These are phyloP conservation scores for Paraconiothyrium brasiliense DNA, from an alignment of 2,329 filamentous ascomycete species.

Conservation along the genomic window DNA sequence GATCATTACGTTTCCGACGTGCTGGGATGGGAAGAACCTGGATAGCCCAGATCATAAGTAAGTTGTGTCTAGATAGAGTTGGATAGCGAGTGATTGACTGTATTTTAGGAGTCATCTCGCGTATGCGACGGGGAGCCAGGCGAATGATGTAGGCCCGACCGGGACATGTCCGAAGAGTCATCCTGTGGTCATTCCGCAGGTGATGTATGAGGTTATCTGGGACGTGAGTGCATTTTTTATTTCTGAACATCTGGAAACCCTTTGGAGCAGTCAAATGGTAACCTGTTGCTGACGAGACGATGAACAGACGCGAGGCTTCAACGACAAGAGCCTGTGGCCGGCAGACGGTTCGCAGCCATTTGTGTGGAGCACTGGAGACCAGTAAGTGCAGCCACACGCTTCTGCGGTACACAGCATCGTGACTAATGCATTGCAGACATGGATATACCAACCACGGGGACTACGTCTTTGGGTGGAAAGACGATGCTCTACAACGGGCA, in stretches of 20 bases:
- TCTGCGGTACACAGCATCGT: neutral
- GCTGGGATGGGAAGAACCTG: slow-evolving; percentile 70
- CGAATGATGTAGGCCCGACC: slow-evolving; percentile 38
- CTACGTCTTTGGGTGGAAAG: slow-evolving; percentile 45
- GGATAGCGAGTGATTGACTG: neutral
- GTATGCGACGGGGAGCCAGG: slow-evolving; percentile 50
- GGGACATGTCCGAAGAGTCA: slow-evolving; percentile 37
- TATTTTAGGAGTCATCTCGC: slow-evolving; percentile 64
- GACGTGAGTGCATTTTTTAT: too few relatives aligned
- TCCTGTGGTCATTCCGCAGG: slow-evolving; percentile 40
- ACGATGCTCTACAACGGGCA: slow-evolving; percentile 39
- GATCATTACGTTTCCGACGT: slow-evolving; percentile 76
- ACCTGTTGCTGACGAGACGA: slow-evolving; percentile 10
- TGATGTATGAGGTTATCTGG: slow-evolving; percentile 44
- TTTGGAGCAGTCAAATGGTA: neutral
- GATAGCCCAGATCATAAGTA: slow-evolving; percentile 67
- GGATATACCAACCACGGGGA: slow-evolving; percentile 41
- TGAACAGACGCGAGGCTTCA: slow-evolving; percentile 31
- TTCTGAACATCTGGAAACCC: too few relatives aligned
- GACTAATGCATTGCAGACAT: slow-evolving; percentile 18
- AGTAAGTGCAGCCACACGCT: slow-evolving; percentile 26
- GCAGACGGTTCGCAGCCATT: slow-evolving; percentile 36
- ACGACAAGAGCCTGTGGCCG: slow-evolving; percentile 29
- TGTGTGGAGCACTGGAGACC: slow-evolving; percentile 39
- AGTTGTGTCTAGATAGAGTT: neutral